Conservation (phyloP, 2,329 filamentous ascomycete genomes). For the Verruconis gallopava region DNA sequence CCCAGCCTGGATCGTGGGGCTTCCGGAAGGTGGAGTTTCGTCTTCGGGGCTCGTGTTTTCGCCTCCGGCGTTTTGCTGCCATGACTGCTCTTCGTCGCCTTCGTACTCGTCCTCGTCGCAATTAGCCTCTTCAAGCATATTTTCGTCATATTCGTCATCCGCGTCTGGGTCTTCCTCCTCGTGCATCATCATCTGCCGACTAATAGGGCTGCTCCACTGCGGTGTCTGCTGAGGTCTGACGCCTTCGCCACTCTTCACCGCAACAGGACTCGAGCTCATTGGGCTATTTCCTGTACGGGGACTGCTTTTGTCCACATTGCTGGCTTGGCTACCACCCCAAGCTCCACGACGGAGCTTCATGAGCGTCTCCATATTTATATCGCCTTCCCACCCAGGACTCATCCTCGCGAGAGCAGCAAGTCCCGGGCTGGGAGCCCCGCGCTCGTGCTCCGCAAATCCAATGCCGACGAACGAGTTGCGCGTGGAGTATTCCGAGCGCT, state of each 20-base stretch:
- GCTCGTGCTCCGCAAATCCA: neutral
- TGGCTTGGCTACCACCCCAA: slow-evolving; percentile 71
- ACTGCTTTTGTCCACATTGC: slow-evolving; percentile 40
- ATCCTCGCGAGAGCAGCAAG: slow-evolving; percentile 61
- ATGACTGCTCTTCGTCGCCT: neutral
- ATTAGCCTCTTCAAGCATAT: neutral
- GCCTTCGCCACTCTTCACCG: slow-evolving; percentile 20
- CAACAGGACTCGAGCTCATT: slow-evolving; percentile 22
- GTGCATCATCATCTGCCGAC: slow-evolving; percentile 23
- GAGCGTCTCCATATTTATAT: slow-evolving; percentile 62
- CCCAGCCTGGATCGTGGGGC: neutral
- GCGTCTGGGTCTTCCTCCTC: slow-evolving; percentile 21
- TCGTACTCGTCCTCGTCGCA: slow-evolving; percentile 5
- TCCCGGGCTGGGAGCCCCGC: slow-evolving; percentile 53
- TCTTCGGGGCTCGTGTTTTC: neutral
- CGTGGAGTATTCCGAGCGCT: slow-evolving; percentile 90
- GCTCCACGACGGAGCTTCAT: slow-evolving; percentile 60
- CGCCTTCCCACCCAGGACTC: slow-evolving; percentile 34
- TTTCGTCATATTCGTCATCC: slow-evolving; percentile 1
- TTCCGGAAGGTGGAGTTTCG: neutral
- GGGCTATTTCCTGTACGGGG: slow-evolving; percentile 17
- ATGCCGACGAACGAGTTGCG: slow-evolving; percentile 66
- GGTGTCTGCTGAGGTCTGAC: neutral
- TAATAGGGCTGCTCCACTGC: slow-evolving; percentile 20
- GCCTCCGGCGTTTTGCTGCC: neutral